These are phyloP conservation scores for Xerocomus amazonicus DNA, from an alignment of 1,284 basidiomycete species.

Conservation along the genomic window DNA sequence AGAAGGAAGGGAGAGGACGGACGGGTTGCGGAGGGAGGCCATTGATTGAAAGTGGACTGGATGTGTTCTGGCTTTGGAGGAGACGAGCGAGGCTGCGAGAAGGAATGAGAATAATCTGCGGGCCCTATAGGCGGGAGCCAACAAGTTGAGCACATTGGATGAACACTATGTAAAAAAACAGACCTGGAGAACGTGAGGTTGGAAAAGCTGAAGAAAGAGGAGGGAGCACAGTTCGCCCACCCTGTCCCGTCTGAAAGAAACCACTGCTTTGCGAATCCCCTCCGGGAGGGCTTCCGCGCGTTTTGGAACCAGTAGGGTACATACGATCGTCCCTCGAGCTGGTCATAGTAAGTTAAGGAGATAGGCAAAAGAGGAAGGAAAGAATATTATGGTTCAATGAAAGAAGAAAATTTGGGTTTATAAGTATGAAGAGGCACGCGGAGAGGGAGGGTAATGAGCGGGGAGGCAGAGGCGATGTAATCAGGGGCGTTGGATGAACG, in stretches of 20 bases:
- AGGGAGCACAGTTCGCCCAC: constrained; percentile 83
- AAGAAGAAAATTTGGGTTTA: constrained; percentile 42
- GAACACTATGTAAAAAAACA: constrained; percentile 56
- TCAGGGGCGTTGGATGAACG: constrained; percentile 42
- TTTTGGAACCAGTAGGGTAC: constrained; percentile 53
- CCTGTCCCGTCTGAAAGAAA: constrained; percentile 73
- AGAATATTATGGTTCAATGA: constrained; percentile 52
- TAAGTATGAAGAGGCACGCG: constrained; percentile 46
- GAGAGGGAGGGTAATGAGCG: constrained; percentile 29
- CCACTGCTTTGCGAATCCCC: constrained; percentile 55
- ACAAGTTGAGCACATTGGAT: constrained; percentile 52
- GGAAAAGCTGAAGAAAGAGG: constrained; percentile 79
- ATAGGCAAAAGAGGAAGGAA: constrained; percentile 44
- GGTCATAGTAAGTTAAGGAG: constrained; percentile 58
- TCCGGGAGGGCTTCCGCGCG: constrained; percentile 55
- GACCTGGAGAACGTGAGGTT: constrained; percentile 83
- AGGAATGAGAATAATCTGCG: constrained; percentile 52
- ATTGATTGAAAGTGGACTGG: constrained; percentile 48
- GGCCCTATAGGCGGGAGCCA: constrained; percentile 48
- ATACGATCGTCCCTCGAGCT: constrained; percentile 57
- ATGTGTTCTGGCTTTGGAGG: constrained; percentile 55
- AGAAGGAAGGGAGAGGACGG: constrained; percentile 38
- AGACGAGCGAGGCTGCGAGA: constrained; percentile 60
- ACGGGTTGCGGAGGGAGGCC: constrained; percentile 39
- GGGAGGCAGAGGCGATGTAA: constrained; percentile 39